A percentile compares a stretch with the other conserved stretches of the same genome.
phyloP scores from a whole-genome alignment of 768 basidiomycete species.

The Suillus variegatus region DNA sequence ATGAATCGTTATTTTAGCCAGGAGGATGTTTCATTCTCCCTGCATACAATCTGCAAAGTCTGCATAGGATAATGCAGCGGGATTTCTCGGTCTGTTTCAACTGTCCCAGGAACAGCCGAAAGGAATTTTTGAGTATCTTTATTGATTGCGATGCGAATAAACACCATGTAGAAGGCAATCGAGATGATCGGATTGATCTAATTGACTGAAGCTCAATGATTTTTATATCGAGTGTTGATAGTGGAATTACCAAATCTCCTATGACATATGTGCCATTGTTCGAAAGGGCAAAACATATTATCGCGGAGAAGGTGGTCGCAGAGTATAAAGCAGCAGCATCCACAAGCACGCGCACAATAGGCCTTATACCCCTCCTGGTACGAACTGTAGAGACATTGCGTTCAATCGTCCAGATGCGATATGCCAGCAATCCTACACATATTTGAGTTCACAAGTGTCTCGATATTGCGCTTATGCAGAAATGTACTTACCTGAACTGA shows the following conservation, averaged over 20 bases:
- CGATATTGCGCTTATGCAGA: neutral
- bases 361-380: neutral
- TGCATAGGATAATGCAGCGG: neutral
- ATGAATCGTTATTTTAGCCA: neutral
- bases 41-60: neutral
- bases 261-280: neutral
- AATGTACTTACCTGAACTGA: neutral
- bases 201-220: neutral
- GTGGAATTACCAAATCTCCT: neutral
- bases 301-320: neutral
- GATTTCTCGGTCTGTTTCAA: neutral
- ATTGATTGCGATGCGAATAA: neutral
- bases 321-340: neutral
- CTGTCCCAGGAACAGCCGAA: neutral
- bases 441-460: neutral
- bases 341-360: neutral
- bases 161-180: neutral
- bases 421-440: neutral
- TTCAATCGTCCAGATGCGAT: neutral
- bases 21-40: neutral
- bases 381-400: neutral
- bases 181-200: neutral
- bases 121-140: neutral
- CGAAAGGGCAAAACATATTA: neutral
- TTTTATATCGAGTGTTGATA: neutral